These are phyloP conservation scores for Hanseniaspora guilliermondii DNA, from an alignment of 805 yeast species.

Conservation along the genomic window DNA sequence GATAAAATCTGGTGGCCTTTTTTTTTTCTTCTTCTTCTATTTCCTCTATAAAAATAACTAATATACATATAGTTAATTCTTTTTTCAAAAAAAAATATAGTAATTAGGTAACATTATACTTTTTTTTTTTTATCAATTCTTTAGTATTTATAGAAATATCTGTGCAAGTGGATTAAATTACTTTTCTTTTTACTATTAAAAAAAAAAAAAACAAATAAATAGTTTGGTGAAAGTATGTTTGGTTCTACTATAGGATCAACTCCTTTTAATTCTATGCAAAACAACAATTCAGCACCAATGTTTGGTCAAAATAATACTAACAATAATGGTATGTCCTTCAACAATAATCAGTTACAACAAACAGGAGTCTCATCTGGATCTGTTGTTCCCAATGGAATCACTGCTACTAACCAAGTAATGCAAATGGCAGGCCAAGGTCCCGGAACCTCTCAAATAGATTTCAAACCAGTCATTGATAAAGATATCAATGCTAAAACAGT, in stretches of 20 bases:
- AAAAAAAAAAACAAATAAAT: background rate
- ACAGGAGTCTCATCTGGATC: slow-evolving; percentile 30
- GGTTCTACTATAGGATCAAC: slow-evolving; percentile 9
- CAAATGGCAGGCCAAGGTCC: slow-evolving; percentile 18
- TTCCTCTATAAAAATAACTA: too few species aligned
- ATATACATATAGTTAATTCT: too few species aligned
- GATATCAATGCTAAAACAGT: slow-evolving; percentile 46
- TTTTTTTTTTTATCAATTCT: too few species aligned
- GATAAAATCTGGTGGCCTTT: too few species aligned
- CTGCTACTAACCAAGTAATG: slow-evolving; percentile 11
- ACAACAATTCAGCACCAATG: background rate
- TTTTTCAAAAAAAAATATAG: too few species aligned
- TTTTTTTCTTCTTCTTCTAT: too few species aligned
- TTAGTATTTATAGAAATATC: too few species aligned
- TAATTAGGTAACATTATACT: too few species aligned
- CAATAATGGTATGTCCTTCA: slow-evolving; percentile 17
- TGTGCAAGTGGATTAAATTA: background rate
- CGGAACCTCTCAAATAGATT: slow-evolving; percentile 66
- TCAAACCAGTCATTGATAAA: slow-evolving; percentile 55
- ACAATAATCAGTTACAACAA: slow-evolving; percentile 17
- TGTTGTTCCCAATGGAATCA: slow-evolving; percentile 19
- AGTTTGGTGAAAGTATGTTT: background rate
- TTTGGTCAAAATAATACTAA: slow-evolving; percentile 16
- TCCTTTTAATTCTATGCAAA: slow-evolving; percentile 9
- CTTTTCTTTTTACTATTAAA: background rate